Conservation (phyloP, 2,329 filamentous ascomycete species). For the Pseudocercospora musae region DNA sequence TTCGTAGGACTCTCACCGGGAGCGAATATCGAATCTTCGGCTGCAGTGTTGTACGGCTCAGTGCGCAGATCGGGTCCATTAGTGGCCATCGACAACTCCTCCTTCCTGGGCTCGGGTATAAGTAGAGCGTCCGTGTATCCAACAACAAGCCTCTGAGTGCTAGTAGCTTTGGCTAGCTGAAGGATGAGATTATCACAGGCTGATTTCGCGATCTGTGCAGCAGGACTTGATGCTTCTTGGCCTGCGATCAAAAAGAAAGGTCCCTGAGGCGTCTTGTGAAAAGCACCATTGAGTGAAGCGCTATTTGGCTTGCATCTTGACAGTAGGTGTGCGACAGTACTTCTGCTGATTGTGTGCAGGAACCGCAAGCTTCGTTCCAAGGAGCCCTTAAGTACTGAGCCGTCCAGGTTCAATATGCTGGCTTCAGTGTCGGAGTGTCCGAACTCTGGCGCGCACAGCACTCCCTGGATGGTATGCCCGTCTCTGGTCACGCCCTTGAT, state of each 20-base stretch:
- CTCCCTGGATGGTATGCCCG: conserved; percentile 21
- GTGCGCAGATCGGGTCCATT: not conserved
- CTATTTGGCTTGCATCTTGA: conserved; percentile 2
- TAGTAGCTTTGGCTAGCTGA: conserved; percentile 20
- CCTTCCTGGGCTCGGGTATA: conserved; percentile 20
- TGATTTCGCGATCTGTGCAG: conserved; percentile 16
- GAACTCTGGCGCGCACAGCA: conserved; percentile 28
- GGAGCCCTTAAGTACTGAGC: conserved; percentile 17
- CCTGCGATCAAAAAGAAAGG: conserved; percentile 23
- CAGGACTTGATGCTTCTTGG: conserved; percentile 6
- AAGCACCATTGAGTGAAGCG: not conserved
- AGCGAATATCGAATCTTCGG: conserved; percentile 19
- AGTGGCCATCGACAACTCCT: conserved; percentile 5
- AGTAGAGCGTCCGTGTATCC: conserved; percentile 23
- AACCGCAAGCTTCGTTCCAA: conserved; percentile 29
- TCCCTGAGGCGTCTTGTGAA: conserved; percentile 10
- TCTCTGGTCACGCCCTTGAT: conserved; percentile 16
- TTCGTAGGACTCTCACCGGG: conserved; percentile 35
- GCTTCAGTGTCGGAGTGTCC: conserved; percentile 10
- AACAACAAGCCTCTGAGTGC: conserved; percentile 15
- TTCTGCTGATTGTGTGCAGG: conserved; percentile 23
- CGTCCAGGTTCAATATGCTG: conserved; percentile 23
- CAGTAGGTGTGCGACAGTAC: conserved; percentile 9
- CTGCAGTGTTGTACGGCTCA: not conserved
- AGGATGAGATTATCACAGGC: conserved; percentile 16